Conservation (phyloP, 768 basidiomycete species). For the Tephrocybe sp. region DNA sequence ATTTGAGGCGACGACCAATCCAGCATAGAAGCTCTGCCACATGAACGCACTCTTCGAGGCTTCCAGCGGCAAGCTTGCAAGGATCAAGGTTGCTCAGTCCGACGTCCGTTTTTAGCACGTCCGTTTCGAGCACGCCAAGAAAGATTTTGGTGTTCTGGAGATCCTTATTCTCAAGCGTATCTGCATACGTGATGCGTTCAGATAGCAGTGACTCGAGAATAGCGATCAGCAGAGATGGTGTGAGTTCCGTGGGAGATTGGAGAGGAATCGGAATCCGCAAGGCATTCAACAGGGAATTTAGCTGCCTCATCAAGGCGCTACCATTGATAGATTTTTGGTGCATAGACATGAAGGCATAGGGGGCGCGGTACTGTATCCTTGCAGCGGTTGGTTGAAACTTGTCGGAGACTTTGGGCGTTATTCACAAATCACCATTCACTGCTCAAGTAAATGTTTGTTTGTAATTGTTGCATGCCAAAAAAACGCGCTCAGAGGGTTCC, state of each 20-base stretch:
- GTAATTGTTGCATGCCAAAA: too few species aligned
- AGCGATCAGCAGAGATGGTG: constrained; percentile 68
- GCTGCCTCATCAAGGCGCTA: constrained; percentile 13
- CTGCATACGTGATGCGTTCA: constrained; percentile 43
- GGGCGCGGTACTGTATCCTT: constrained; percentile 3
- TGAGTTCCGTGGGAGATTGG: constrained; percentile 59
- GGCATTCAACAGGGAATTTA: constrained; percentile 16
- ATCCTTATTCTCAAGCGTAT: constrained; percentile 35
- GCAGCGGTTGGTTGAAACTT: neutral
- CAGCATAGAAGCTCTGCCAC: constrained; percentile 70
- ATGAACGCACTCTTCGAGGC: constrained; percentile 65
- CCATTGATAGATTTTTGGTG: neutral
- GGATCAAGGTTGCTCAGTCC: constrained; percentile 70
- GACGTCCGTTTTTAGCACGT: constrained; percentile 59
- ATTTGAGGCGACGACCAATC: constrained; percentile 52
- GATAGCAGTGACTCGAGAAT: constrained; percentile 64
- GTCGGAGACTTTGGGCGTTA: neutral
- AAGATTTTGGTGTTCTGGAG: constrained; percentile 74
- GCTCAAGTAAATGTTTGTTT: neutral
- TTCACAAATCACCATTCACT: neutral
- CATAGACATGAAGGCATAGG: constrained; percentile 20
- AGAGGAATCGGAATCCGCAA: constrained; percentile 27
- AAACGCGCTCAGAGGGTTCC: too few species aligned
- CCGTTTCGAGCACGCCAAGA: constrained; percentile 69
- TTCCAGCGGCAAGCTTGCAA: constrained; percentile 58